Evolutionary conservation across 1,284 basidiomycete genomes (phyloP), one percentile per base, ranked within the genome.

Genomic region (Calocybe gambosa): DNA sequence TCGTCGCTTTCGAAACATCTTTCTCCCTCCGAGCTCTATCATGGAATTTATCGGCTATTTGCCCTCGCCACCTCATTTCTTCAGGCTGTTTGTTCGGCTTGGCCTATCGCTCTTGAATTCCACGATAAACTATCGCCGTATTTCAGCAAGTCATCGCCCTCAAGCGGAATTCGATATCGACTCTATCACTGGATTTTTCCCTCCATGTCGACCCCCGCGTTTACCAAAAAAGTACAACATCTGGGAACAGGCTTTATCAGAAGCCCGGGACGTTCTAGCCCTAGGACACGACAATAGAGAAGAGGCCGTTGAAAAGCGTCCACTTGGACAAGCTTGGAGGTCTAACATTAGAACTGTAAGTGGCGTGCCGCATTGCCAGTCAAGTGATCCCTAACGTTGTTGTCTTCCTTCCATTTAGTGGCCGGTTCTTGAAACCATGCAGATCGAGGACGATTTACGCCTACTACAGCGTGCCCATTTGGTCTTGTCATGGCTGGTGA

Each of bases 401-500:
- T 5, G 15, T 34, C 2, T n/a, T 34, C n/a, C 34, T 46, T 43
- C 46, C 47, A 9, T 43, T 45, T 54, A 89, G 86, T 83, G 89
- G 73, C 83, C 85, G 1, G 67, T 83, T 26, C 69, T 93, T 21
- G 72, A 77, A 47, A 78, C 76, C 2, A 66, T 69, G 19, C 57
- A 62, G 7, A 72, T 92, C 21, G 66, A 70, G 18, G 58, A 60
- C 25, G 74, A 85, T 53, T 63, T 78, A 33, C 78, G 80, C 12
- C 65, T 73, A 35, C 74, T 90, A 7, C 84, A 94, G 49, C 80
- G 94, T 40, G 93, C 90, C 1, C 92, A 96, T 65, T 73, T 89
- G 58, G 89, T 97, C 40, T 77, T 98, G 40, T 80, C 93, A 8
- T 96, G 88, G 75, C 75, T 97, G 25, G 77, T 88, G 23, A 89